phyloP scores from a whole-genome alignment of 75 land plant genomes.

The Sequoiadendron giganteum region DNA sequence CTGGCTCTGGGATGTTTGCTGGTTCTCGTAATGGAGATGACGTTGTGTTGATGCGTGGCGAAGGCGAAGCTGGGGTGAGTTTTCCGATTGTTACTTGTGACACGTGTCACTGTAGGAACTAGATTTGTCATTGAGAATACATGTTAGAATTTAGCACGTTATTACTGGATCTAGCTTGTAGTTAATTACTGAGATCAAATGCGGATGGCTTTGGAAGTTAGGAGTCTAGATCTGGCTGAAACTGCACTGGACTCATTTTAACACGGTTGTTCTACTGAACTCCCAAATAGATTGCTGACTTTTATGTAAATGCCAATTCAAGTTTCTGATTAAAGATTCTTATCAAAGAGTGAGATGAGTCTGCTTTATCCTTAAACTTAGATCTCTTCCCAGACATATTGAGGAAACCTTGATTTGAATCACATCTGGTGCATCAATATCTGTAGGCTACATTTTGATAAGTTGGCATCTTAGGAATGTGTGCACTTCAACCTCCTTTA shows the following conservation, averaged over 20 bases:
- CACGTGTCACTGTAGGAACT: not conserved
- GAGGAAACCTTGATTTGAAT: not conserved
- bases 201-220: not conserved
- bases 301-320: not conserved
- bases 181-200: too few species aligned
- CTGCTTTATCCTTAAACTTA: not conserved
- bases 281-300: not conserved
- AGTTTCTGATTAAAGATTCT: not conserved
- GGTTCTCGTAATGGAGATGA: conserved; percentile 10
- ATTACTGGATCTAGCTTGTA: conserved; percentile 1
- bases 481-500: not conserved
- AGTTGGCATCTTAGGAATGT: not conserved
- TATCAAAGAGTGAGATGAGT: not conserved
- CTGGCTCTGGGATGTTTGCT: conserved; percentile 5
- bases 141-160: not conserved
- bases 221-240: not conserved
- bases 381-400: not conserved
- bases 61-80: conserved; percentile 9
- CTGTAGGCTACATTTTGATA: not conserved
- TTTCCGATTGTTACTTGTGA: not conserved
- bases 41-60: not conserved
- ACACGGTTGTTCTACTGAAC: not conserved
- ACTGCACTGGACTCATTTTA: not conserved
- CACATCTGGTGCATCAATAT: not conserved
- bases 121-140: not conserved